A percentile compares a stretch with the other conserved stretches of the same genome.
Conservation (phyloP, 192 early-diverging fungal species). For the Jimgerdemannia flammicorona region DNA sequence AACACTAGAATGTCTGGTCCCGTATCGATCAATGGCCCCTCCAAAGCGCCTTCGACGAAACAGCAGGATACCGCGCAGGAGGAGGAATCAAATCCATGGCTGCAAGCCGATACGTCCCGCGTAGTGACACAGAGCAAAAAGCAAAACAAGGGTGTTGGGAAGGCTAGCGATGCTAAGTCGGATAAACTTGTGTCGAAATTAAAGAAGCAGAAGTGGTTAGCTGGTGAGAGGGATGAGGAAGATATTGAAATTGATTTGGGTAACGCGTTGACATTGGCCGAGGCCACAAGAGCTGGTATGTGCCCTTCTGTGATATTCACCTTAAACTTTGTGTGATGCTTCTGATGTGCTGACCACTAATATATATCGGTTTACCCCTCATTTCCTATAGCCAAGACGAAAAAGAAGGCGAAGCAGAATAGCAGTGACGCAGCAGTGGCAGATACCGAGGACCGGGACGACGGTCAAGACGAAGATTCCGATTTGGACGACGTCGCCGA, state of each 20-base stretch:
- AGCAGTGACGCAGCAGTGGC: background rate
- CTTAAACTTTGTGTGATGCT: background rate
- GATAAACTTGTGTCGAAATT: background rate
- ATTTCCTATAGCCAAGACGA: slow-evolving; percentile 6
- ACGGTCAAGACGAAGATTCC: slow-evolving; percentile 31
- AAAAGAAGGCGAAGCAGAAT: slow-evolving; percentile 12
- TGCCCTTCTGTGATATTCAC: background rate
- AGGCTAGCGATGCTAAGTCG: slow-evolving; percentile 2
- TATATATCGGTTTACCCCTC: slow-evolving; percentile 1
- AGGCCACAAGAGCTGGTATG: slow-evolving; percentile 23
- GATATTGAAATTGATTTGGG: slow-evolving; percentile 70
- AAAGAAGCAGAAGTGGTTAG: background rate
- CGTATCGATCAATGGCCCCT: slow-evolving; percentile 39
- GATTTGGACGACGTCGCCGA: slow-evolving; percentile 33
- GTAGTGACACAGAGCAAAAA: slow-evolving; percentile 62
- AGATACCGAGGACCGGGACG: slow-evolving; percentile 19
- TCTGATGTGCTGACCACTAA: background rate
- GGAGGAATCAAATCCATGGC: slow-evolving; percentile 75
- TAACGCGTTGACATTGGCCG: slow-evolving; percentile 55
- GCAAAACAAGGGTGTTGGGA: slow-evolving; percentile 20
- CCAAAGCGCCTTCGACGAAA: background rate
- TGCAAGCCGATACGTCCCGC: slow-evolving; percentile 52
- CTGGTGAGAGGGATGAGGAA: slow-evolving; percentile 21
- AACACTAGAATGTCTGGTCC: slow-evolving; percentile 55
- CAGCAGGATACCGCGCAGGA: slow-evolving; percentile 10